Conservation (phyloP, 2,329 filamentous ascomycete genomes). For the Salinomyces thailandicus region DNA sequence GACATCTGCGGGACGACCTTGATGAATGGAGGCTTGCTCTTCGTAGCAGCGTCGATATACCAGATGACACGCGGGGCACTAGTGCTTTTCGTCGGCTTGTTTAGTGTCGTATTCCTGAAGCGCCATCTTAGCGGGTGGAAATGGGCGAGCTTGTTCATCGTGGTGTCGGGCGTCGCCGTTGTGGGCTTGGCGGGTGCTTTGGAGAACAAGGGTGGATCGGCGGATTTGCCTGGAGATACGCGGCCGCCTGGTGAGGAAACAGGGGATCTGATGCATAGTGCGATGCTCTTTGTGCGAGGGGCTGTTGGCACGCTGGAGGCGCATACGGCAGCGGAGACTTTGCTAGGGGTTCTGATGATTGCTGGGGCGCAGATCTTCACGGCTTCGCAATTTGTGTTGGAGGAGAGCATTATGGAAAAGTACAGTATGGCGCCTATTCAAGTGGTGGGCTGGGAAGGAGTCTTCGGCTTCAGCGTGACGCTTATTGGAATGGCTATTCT, state of each 20-base stretch:
- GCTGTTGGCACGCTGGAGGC: constrained; percentile 30
- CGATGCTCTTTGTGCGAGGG: constrained; percentile 16
- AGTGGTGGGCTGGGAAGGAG: constrained; percentile 91
- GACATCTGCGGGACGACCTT: constrained; percentile 92
- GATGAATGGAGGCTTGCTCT: constrained; percentile 91
- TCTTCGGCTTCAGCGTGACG: constrained; percentile 81
- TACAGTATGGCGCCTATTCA: constrained; percentile 74
- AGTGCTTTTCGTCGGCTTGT: constrained; percentile 89
- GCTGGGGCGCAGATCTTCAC: constrained; percentile 94
- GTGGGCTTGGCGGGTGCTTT: constrained; percentile 85
- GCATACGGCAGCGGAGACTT: constrained; percentile 53
- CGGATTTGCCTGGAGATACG: constrained; percentile 20
- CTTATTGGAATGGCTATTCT: constrained; percentile 67
- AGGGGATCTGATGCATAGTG: constrained; percentile 11
- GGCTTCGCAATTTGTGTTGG: constrained; percentile 87
- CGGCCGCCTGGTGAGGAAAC: constrained; percentile 19
- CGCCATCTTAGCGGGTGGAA: constrained; percentile 76
- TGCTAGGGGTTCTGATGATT: constrained; percentile 81
- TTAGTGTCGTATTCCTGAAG: constrained; percentile 83
- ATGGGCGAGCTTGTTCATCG: constrained; percentile 78
- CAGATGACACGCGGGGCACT: constrained; percentile 96
- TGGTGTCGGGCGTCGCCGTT: constrained; percentile 76
- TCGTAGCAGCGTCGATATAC: constrained; percentile 92
- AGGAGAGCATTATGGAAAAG: constrained; percentile 81
- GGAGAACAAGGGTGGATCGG: constrained; percentile 51